Conservation (phyloP, 164 flowering plant species). For the Kingdonia uniflora region DNA sequence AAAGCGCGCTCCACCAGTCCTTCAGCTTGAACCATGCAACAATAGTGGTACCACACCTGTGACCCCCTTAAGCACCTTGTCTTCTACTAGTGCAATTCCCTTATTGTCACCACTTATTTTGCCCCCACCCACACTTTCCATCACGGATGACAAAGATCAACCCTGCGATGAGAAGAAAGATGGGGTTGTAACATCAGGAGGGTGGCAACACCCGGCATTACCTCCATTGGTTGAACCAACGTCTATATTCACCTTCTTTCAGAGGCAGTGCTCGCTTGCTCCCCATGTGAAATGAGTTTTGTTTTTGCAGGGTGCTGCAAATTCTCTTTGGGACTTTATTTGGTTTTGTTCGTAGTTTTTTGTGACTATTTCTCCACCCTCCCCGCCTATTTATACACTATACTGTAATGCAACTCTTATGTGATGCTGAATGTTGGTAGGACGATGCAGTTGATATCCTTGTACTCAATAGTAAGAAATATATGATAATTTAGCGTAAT, state of each 20-base stretch:
- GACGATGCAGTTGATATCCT: no score
- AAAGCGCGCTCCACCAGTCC: no score
- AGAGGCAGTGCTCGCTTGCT: conserved; percentile 26
- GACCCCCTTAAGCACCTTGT: no score
- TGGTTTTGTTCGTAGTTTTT: neutral
- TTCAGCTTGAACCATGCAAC: no score
- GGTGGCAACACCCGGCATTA: conserved; percentile 1
- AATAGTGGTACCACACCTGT: no score
- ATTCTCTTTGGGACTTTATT: no score
- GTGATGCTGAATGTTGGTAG: no score
- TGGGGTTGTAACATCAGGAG: neutral
- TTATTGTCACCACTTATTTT: neutral
- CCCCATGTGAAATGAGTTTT: conserved; percentile 8
- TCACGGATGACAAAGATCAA: neutral
- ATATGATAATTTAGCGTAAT: no score
- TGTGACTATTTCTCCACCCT: neutral
- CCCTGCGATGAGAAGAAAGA: neutral
- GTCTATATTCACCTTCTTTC: conserved; percentile 18
- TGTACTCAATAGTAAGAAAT: no score
- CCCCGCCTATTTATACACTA: no score
- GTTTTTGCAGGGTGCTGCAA: neutral
- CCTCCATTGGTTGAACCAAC: conserved; percentile 10
- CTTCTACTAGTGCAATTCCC: no score
- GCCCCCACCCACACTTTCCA: neutral
- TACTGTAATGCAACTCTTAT: no score